Evolutionary conservation across 208 protist species (phyloP).

Genomic region (Acanthamoeba castellanii): DNA sequence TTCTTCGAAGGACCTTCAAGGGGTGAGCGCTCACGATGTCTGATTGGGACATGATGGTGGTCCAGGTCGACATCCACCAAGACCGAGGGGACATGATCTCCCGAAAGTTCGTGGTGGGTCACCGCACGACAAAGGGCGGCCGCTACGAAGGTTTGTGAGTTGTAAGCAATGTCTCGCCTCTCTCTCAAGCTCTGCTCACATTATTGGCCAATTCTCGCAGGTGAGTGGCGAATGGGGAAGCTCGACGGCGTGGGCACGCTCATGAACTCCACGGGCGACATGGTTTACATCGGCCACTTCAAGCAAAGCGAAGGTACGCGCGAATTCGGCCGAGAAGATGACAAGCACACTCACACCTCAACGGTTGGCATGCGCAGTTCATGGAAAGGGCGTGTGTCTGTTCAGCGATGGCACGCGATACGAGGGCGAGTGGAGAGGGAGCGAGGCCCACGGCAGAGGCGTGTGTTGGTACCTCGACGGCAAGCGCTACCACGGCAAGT

Average conservation of each 20-base stretch:
- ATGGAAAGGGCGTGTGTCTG: neutral
- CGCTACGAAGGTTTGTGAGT: constrained; percentile 3
- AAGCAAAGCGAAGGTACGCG: constrained; percentile 27
- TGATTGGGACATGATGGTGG: neutral
- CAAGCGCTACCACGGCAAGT: constrained; percentile 41
- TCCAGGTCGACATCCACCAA: constrained; percentile 22
- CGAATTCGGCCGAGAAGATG: too few species aligned
- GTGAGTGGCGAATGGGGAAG: constrained; percentile 35
- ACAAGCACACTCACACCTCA: too few species aligned
- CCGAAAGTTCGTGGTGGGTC: constrained; percentile 4
- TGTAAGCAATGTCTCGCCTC: too few species aligned
- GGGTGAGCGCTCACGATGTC: neutral
- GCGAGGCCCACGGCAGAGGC: constrained; percentile 31
- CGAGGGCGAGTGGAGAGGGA: constrained; percentile 28
- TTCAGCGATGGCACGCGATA: constrained; percentile 47
- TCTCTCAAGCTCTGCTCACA: neutral
- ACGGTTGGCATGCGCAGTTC: neutral
- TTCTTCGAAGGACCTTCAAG: neutral
- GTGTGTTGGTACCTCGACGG: constrained; percentile 53
- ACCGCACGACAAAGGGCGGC: constrained; percentile 4
- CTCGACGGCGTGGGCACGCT: constrained; percentile 15
- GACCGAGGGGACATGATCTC: constrained; percentile 2
- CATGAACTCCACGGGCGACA: constrained; percentile 26
- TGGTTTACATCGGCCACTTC: constrained; percentile 34
- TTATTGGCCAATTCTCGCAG: neutral